Evolutionary conservation across 306 rosid genomes (phyloP).

Genomic region (Cajanus cajan): DNA sequence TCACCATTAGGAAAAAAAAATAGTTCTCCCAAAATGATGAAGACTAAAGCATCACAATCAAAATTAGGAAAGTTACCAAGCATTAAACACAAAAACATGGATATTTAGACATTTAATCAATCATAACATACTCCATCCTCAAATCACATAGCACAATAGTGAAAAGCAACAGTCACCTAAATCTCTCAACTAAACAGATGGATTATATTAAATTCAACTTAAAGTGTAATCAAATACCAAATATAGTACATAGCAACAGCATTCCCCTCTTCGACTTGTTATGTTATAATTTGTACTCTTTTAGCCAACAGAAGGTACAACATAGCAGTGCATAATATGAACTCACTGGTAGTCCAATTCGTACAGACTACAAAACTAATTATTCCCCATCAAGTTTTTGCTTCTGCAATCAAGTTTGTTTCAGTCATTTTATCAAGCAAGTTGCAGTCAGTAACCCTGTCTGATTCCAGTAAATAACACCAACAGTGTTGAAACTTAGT

Average conservation of each 20-base stretch:
- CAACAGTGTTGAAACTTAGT: background rate
- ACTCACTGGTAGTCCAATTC: background rate
- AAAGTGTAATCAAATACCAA: background rate
- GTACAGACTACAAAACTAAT: background rate
- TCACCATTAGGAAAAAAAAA: background rate
- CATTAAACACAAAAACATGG: background rate
- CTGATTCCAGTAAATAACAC: background rate
- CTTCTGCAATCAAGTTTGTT: background rate
- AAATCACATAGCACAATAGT: background rate
- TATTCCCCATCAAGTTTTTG: background rate
- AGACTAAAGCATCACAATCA: background rate
- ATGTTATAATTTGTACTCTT: background rate
- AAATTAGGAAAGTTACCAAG: background rate
- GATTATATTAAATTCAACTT: background rate
- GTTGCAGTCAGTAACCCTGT: background rate
- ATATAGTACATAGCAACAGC: background rate
- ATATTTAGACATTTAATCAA: background rate
- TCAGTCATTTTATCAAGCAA: slow-evolving; percentile 24
- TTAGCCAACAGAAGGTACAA: background rate
- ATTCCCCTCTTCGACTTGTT: background rate
- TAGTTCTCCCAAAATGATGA: background rate
- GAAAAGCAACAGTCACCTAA: background rate
- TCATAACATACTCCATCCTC: background rate
- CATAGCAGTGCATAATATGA: background rate
- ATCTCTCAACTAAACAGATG: background rate